These are phyloP conservation scores for Niveomyces coronatus DNA, from an alignment of 2,329 filamentous ascomycete species.

Conservation along the genomic window DNA sequence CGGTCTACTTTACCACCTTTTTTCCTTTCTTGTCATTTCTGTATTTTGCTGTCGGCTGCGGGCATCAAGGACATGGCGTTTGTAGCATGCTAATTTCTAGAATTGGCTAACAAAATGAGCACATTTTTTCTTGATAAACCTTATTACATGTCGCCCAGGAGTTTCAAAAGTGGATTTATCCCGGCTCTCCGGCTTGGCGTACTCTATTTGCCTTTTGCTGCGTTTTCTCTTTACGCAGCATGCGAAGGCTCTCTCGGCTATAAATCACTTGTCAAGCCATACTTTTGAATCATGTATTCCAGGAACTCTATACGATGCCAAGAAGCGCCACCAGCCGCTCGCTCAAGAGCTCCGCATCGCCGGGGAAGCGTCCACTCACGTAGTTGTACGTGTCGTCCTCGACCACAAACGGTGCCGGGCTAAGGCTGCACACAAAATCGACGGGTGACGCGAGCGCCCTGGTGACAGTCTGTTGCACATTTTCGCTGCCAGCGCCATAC, in stretches of 20 bases:
- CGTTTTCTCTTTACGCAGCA: too few species aligned
- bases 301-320: too few species aligned
- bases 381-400: constrained; percentile 40
- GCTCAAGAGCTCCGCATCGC: constrained; percentile 31
- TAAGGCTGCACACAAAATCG: constrained; percentile 35
- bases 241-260: too few species aligned
- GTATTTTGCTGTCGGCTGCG: neutral
- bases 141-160: too few species aligned
- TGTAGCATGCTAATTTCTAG: neutral
- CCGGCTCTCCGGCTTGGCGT: too few species aligned
- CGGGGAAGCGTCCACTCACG: constrained; percentile 35
- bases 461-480: constrained; percentile 35
- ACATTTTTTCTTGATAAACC: constrained; percentile 1
- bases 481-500: constrained; percentile 38
- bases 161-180: too few species aligned
- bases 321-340: constrained; percentile 32
- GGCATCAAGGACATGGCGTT: constrained; percentile 2
- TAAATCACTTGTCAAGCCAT: too few species aligned
- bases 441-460: constrained; percentile 30
- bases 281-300: too few species aligned
- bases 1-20: constrained; percentile 9
- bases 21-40: constrained; percentile 10
- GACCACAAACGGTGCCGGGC: constrained; percentile 35
- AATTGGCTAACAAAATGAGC: constrained; percentile 2
- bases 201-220: too few species aligned